Evolutionary conservation across 2,329 filamentous ascomycete species (phyloP), one percentile per base, ranked within the genome.

Genomic region (Penicillium sp.): DNA sequence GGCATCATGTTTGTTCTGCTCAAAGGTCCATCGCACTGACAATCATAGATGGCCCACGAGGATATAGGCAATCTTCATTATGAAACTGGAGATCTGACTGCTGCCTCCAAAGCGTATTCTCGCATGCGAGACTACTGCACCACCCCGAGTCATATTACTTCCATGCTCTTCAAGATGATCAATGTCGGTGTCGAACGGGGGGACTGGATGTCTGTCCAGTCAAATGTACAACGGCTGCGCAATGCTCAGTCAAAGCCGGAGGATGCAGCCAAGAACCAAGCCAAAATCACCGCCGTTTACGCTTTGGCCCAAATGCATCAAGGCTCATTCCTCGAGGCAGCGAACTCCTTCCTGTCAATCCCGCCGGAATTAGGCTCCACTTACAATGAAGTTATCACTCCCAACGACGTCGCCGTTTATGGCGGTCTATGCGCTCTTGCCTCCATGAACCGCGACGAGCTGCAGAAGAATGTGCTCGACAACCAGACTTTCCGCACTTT

Each of bases 51-150:
- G 84, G 92, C 89, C 37, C 88, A 96, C 62, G 90, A 96, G 69
- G 93, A 97, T 61, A 76, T 97, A 4, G 93, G 89, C 35, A 83
- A 82, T 53, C 90, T 95, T 70, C 86, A 87, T 55, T 88, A 95
- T 69, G 78, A 77, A 31, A 89, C 83, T 13, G 92, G 93, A 46
- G 85, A 91, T 49, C 79, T 92, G 8, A 69, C 74, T 30, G 80
- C 79, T 11, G 89, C 93, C 0, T 80, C 81, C 40, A 91, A 95
- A 57, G 81, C 88, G 1, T 97, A 88, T 67, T 76, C 79, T 55
- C 85, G 87, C 57, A 96, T 97, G 90, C 83, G 93, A 55, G 88
- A 95, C 49, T 92, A 92, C 64, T 89, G 91, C 59, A 93, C 86
- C 49, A 88, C 88, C 0, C 79, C 84, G 2, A 87, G 87, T 56